These are phyloP conservation scores for Aspergillus sp. DNA, from an alignment of 2,329 filamentous ascomycete genomes.

Conservation along the genomic window DNA sequence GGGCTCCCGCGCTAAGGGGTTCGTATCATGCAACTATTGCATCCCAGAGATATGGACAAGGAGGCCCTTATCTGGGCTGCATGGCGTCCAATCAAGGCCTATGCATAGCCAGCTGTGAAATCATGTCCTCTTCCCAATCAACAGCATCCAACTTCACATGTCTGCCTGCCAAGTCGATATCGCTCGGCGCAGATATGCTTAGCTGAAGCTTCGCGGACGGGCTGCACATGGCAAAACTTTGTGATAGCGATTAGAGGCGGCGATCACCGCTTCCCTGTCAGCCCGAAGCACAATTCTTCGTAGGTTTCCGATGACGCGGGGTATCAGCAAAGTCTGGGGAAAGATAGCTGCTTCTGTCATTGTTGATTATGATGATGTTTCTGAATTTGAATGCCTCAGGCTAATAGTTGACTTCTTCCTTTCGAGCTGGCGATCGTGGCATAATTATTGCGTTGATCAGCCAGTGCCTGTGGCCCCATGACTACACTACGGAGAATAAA, in stretches of 20 bases:
- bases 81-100: not conserved
- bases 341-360: not conserved
- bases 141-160: not conserved
- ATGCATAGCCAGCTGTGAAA: not conserved
- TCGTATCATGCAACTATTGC: slow-evolving; percentile 6
- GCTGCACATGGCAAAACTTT: slow-evolving; percentile 1
- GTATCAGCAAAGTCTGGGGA: slow-evolving; percentile 10
- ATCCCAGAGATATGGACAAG: not conserved
- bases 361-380: not conserved
- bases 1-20: slow-evolving; percentile 1
- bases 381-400: too few species aligned
- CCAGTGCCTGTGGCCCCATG: not conserved
- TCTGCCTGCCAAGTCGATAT: not conserved
- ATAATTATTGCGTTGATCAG: not conserved
- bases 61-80: not conserved
- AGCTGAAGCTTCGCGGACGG: slow-evolving; percentile 9
- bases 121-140: not conserved
- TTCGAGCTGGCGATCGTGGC: not conserved
- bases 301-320: slow-evolving; percentile 17
- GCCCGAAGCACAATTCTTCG: slow-evolving; percentile 3
- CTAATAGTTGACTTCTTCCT: not conserved
- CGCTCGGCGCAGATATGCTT: slow-evolving; percentile 4
- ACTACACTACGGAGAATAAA: not conserved
- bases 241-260: slow-evolving; percentile 10
- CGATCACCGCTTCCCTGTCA: slow-evolving; percentile 12